Evolutionary conservation across 2,329 filamentous ascomycete species (phyloP).

Genomic region (Penicillium psychrosexuale): DNA sequence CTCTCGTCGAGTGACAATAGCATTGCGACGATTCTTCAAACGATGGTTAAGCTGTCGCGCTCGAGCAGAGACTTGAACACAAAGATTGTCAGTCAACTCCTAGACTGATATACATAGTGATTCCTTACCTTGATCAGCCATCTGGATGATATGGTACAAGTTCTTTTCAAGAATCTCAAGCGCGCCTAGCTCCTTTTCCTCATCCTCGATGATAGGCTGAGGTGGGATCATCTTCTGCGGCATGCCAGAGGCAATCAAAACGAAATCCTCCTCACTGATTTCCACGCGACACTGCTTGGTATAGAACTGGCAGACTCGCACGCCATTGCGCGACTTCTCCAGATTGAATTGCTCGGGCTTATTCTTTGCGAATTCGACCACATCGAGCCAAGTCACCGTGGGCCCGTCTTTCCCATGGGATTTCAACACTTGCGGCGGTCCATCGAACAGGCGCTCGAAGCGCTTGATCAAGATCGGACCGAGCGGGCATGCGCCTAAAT

Average conservation of each 20-base stretch:
- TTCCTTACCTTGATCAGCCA: slow-evolving; percentile 67
- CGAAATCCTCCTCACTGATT: slow-evolving; percentile 83
- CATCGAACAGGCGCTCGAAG: slow-evolving; percentile 82
- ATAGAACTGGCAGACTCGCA: slow-evolving; percentile 74
- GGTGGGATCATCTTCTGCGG: slow-evolving; percentile 78
- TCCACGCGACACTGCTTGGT: slow-evolving; percentile 78
- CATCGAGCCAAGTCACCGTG: slow-evolving; percentile 75
- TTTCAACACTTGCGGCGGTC: slow-evolving; percentile 66
- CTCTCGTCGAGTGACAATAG: slow-evolving; percentile 65
- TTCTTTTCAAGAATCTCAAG: slow-evolving; percentile 80
- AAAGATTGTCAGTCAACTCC: not conserved
- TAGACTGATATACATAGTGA: not conserved
- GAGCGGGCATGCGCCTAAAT: slow-evolving; percentile 76
- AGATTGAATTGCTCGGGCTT: slow-evolving; percentile 76
- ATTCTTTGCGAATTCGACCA: slow-evolving; percentile 77
- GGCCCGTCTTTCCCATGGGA: slow-evolving; percentile 59
- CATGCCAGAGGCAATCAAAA: slow-evolving; percentile 77
- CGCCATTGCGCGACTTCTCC: slow-evolving; percentile 64
- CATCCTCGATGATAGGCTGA: slow-evolving; percentile 79
- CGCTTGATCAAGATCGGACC: slow-evolving; percentile 80
- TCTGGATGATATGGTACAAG: slow-evolving; percentile 71
- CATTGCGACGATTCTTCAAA: slow-evolving; percentile 68
- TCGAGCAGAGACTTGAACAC: slow-evolving; percentile 57
- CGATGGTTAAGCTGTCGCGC: slow-evolving; percentile 79
- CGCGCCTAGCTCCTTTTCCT: slow-evolving; percentile 78